Evolutionary conservation across 306 rosid genomes (phyloP), one percentile per base, ranked within the genome.

Genomic region (Vicia faba): DNA sequence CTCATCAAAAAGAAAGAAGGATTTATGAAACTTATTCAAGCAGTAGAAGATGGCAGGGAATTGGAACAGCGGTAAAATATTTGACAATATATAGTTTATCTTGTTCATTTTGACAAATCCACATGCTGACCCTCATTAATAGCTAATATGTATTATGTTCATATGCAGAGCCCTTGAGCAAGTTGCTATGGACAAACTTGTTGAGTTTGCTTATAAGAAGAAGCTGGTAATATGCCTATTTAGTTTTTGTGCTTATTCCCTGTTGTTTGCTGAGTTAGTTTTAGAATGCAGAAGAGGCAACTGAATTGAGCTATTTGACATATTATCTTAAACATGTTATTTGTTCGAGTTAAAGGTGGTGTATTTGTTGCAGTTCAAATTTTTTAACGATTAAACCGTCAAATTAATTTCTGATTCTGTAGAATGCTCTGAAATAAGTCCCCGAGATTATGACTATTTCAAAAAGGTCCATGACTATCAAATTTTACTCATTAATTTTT

Each of bases 131-230:
- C 60, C 64, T 70, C 77, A 58, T 50, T 48, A 63, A 20, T 70
- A 39, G 62, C 66, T 74, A 60, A 71, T 57, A 35, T n/a, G 26
- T 71, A 25, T 25, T 66, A 18, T 64, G 50, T 71, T 46, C 11
- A 38, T 56, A 78, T 79, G 78, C 86, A 92, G 98, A 68, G 63
- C 78, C 74, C 89, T 80, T 44, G 95, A 92, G 81, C 83, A 87
- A 73, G 78, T 82, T 59, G 98, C 98, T 51, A 84, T 85, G 91
- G 95, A 85, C 51, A 79, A 75, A 73, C 95, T 92, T 68, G 81
- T 89, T 73, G 95, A 89, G 82, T 43, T 75, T 78, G 81, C 95
- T 61, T 92, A 84, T 72, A 81, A 79, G 77, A 92, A 92, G 82
- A 82, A 81, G 82, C 88, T 92, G 96, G 98, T 92, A 85, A 68